Conservation (phyloP, 352 stramenopile genomes). For the Globisporangium paroecandrum region DNA sequence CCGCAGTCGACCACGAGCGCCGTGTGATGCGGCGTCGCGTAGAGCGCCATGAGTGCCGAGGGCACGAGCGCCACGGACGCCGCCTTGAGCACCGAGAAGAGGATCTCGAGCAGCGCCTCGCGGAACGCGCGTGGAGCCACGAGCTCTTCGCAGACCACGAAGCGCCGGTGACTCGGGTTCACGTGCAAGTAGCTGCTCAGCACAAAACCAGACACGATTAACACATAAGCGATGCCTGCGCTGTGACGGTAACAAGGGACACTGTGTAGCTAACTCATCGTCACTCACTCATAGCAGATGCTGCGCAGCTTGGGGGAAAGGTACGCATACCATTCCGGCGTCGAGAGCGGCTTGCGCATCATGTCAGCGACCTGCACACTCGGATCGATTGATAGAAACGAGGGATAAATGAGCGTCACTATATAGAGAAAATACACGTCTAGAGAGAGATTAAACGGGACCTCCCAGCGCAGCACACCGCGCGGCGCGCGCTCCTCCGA, state of each 20-base stretch:
- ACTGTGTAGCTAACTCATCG: background rate
- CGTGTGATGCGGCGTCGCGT: constrained; percentile 71
- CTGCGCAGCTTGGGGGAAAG: constrained; percentile 54
- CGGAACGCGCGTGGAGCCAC: constrained; percentile 56
- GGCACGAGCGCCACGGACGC: constrained; percentile 67
- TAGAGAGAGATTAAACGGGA: background rate
- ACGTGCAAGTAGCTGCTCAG: constrained; percentile 55
- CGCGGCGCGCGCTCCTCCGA: constrained; percentile 74
- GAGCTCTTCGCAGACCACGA: constrained; percentile 82
- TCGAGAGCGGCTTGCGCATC: constrained; percentile 31
- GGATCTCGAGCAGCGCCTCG: constrained; percentile 54
- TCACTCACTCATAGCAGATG: constrained; percentile 73
- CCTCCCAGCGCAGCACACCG: constrained; percentile 63
- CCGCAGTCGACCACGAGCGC: constrained; percentile 79
- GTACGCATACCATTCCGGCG: constrained; percentile 41
- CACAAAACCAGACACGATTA: background rate
- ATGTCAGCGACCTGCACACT: constrained; percentile 50
- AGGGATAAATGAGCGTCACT: background rate
- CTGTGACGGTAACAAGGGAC: too few relatives aligned
- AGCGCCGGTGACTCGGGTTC: constrained; percentile 64
- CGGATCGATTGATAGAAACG: background rate
- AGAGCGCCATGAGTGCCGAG: constrained; percentile 56
- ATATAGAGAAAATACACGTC: background rate
- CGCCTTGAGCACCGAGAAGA: constrained; percentile 66
- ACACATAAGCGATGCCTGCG: too few relatives aligned